Evolutionary conservation across 805 yeast genomes (phyloP).

Genomic region (Schwanniomyces pseudopolymorphus): DNA sequence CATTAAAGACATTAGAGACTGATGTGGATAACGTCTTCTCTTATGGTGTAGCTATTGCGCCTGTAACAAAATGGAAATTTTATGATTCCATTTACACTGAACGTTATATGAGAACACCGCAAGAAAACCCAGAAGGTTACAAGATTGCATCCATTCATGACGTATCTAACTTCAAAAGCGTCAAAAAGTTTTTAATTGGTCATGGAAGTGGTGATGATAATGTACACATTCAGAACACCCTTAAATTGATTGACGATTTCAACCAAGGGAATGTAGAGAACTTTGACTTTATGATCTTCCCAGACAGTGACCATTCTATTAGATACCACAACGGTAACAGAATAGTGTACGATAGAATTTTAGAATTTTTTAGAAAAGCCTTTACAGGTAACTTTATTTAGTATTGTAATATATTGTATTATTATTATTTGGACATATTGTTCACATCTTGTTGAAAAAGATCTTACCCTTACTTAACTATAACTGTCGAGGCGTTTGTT

Average conservation of each 20-base stretch:
- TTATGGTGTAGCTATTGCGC: conserved; percentile 81
- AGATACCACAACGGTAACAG: conserved; percentile 68
- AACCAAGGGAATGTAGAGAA: conserved; percentile 77
- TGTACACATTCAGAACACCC: conserved; percentile 74
- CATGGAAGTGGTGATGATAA: conserved; percentile 87
- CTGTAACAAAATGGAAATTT: conserved; percentile 75
- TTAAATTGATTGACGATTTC: conserved; percentile 61
- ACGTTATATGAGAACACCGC: conserved; percentile 64
- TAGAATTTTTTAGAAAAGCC: conserved; percentile 16
- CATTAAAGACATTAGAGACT: conserved; percentile 69
- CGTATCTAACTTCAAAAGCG: conserved; percentile 44
- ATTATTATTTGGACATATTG: background rate
- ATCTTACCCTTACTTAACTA: too few relatives aligned
- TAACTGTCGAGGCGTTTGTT: too few relatives aligned
- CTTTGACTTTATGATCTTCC: conserved; percentile 75
- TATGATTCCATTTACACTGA: conserved; percentile 82
- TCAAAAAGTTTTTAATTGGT: conserved; percentile 62
- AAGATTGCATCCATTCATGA: conserved; percentile 42
- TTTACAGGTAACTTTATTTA: conserved; percentile 14
- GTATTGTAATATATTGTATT: background rate
- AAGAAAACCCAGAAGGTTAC: conserved; percentile 50
- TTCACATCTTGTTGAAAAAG: too few relatives aligned
- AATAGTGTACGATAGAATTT: conserved; percentile 58
- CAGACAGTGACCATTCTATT: conserved; percentile 78
- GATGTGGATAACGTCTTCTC: conserved; percentile 64